Percentiles rank a stretch among this genome's conserved stretches.
Conservation (phyloP, 345 rosid species). For the Syzygium oleosum region DNA sequence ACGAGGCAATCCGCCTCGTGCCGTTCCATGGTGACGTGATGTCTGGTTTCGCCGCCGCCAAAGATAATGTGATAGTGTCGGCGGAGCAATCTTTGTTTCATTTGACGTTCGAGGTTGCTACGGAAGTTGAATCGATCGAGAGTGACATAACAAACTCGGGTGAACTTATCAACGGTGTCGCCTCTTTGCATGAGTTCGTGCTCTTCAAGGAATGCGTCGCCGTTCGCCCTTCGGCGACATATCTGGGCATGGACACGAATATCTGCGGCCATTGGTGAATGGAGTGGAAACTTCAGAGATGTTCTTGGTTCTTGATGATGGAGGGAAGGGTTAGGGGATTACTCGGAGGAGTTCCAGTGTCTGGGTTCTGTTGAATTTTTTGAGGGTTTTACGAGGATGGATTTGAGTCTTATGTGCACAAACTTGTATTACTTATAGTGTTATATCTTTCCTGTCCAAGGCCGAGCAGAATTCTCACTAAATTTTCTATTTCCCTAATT, state of each 20-base stretch:
- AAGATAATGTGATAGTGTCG: neutral
- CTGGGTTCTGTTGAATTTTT: no score
- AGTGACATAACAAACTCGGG: neutral
- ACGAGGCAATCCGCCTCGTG: neutral
- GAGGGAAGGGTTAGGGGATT: neutral
- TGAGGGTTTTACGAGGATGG: no score
- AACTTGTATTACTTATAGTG: neutral
- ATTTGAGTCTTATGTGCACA: no score
- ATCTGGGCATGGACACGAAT: neutral
- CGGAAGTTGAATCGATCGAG: neutral
- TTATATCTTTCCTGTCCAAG: neutral
- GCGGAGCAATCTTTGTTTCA: neutral
- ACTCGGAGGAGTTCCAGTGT: no score
- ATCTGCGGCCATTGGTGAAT: neutral
- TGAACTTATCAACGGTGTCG: neutral
- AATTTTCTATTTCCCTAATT: no score
- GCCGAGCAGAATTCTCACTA: neutral
- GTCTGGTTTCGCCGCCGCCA: neutral
- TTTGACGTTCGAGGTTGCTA: neutral
- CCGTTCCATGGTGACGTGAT: neutral
- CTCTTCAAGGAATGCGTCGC: neutral
- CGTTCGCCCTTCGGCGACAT: neutral
- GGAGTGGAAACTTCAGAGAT: neutral
- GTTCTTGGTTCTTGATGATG: neutral
- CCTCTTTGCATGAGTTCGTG: neutral